Evolutionary conservation across 2,329 filamentous ascomycete genomes (phyloP).

Genomic region (Parastagonospora nodorum): DNA sequence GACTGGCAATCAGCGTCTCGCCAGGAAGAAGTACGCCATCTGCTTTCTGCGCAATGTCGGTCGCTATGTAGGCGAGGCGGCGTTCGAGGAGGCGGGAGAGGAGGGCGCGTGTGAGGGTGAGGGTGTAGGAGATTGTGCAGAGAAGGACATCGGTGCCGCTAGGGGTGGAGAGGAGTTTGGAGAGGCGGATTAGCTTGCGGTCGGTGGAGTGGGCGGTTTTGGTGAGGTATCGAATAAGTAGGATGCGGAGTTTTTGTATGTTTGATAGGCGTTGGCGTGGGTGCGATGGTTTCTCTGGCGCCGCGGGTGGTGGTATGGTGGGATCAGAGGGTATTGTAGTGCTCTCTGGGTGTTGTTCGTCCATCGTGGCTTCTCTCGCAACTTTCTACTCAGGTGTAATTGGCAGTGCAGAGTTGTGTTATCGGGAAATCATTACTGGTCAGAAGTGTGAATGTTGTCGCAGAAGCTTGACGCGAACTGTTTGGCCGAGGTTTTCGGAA

Average conservation of each 20-base stretch:
- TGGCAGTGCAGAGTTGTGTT: background rate
- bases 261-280: constrained; percentile 9
- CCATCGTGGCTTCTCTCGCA: constrained; percentile 11
- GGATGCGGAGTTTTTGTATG: constrained; percentile 18
- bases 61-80: constrained; percentile 43
- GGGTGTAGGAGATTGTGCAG: constrained; percentile 51
- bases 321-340: constrained; percentile 29
- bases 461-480: background rate
- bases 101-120: constrained; percentile 48
- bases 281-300: constrained; percentile 12
- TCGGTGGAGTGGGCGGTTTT: constrained; percentile 35
- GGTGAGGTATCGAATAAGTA: constrained; percentile 21
- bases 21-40: constrained; percentile 47
- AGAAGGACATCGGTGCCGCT: constrained; percentile 48
- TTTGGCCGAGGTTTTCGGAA: constrained; percentile 4
- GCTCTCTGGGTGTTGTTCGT: constrained; percentile 18
- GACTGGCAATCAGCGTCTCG: constrained; percentile 47
- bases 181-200: constrained; percentile 39
- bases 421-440: background rate
- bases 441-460: background rate
- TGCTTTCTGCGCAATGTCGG: constrained; percentile 46
- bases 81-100: constrained; percentile 45
- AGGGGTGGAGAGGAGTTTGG: constrained; percentile 47
- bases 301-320: constrained; percentile 8
- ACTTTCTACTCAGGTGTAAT: background rate